These are phyloP conservation scores for Pholiota microspora DNA, from an alignment of 768 basidiomycete species.

Conservation along the genomic window DNA sequence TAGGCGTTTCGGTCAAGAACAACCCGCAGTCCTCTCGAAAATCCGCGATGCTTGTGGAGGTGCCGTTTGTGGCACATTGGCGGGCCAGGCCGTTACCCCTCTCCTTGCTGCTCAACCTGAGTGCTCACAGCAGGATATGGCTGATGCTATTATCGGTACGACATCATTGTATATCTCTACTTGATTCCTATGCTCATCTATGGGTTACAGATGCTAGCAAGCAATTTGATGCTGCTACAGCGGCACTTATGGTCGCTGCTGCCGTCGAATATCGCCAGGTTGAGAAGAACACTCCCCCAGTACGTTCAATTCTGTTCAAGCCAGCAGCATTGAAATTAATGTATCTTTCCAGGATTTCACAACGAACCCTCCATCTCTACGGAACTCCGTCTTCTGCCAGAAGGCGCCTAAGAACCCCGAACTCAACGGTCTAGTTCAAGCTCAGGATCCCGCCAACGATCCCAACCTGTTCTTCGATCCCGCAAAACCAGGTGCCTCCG, in stretches of 20 bases:
- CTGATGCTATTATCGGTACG: constrained; percentile 55
- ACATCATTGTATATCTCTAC: background rate
- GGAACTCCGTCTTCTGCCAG: constrained; percentile 60
- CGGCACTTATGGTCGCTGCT: constrained; percentile 49
- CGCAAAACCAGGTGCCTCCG: constrained; percentile 31
- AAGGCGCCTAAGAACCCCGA: constrained; percentile 48
- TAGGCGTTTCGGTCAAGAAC: constrained; percentile 52
- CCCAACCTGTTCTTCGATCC: constrained; percentile 53
- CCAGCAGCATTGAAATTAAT: background rate
- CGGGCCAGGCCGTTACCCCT: constrained; percentile 48
- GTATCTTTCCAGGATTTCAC: constrained; percentile 42
- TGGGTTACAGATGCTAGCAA: constrained; percentile 46
- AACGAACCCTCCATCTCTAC: constrained; percentile 44
- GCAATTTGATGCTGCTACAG: constrained; percentile 50
- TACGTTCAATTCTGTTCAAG: constrained; percentile 19
- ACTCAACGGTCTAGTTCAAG: constrained; percentile 48
- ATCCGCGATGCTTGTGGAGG: constrained; percentile 46
- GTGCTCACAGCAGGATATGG: constrained; percentile 58
- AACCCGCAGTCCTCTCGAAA: constrained; percentile 44
- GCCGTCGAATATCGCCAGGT: constrained; percentile 52
- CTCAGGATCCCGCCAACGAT: constrained; percentile 52
- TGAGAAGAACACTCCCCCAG: constrained; percentile 62
- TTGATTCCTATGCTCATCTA: background rate
- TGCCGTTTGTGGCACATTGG: constrained; percentile 45
- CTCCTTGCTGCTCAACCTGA: constrained; percentile 50